Evolutionary conservation across 306 rosid species (phyloP), one percentile per base, ranked within the genome.

Genomic region (Rosa lucieae): DNA sequence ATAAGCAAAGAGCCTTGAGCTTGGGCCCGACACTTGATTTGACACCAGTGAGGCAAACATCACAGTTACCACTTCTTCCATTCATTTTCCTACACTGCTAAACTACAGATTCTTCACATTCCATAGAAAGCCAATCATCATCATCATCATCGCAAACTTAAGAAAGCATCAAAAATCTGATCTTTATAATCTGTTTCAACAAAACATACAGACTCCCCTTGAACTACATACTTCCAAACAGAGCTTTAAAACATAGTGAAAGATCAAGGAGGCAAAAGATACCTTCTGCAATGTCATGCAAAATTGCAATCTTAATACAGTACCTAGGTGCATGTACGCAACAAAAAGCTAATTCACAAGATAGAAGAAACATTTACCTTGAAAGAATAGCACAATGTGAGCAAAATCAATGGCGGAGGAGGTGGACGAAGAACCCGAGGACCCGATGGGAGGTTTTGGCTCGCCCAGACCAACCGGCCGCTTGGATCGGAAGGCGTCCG

Each of bases 211-310:
- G 37, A 40, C 20, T 39, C 37, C 15, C 68, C 15, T 21, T 73
- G 20, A 55, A 58, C 26, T 15, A 3, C 47, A 6, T 1, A 20
- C 29, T 26, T 32, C 37, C 6, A 37, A 37, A 20, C 20, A 35
- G 17, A n/a, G 39, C 13, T 52, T 55, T 56, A 43, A 40, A 40
- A 53, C 72, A 46, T 61, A 42, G 72, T 46, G 69, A 58, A 73
- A 47, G 53, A 63, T 55, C 70, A 78, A 75, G 63, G 67, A 73
- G 62, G 47, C 44, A 71, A 78, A 73, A 42, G 72, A 70, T 90
- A 92, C 98, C 97, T 90, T 92, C 97, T 4, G 97, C 98, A 75
- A 92, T 94, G 85, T 94, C 98, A 81, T 94, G 97, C 84, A 94
- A 92, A 29, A 94, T 89, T 40, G 97, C 96, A 59, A 94, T 90